Conservation (phyloP, 169 alveolate genomes). For the Ichthyophthirius multifiliis region DNA sequence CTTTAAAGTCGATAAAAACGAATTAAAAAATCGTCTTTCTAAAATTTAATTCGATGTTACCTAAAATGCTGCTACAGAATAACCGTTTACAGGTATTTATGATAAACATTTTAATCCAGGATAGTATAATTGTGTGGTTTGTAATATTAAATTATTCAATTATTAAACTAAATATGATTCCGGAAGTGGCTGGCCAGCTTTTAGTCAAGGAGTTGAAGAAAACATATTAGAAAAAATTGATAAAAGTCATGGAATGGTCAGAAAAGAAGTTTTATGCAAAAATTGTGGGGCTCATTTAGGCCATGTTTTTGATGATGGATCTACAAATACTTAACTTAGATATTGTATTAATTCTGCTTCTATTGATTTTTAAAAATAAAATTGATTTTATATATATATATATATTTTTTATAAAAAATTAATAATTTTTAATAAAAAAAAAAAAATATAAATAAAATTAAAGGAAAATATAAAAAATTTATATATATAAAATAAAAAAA, state of each 20-base stretch:
- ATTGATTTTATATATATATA: background rate
- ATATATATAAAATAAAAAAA: too few relatives aligned
- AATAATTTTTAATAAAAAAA: too few relatives aligned
- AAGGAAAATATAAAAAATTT: too few relatives aligned
- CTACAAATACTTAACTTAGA: slow-evolving; percentile 50
- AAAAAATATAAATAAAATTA: too few relatives aligned
- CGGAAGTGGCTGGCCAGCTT: slow-evolving; percentile 83
- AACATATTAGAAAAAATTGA: slow-evolving; percentile 28
- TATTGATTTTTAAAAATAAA: slow-evolving; percentile 30
- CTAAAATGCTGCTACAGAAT: slow-evolving; percentile 36
- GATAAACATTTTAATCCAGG: slow-evolving; percentile 46
- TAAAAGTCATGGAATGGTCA: slow-evolving; percentile 48
- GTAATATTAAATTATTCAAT: slow-evolving; percentile 44
- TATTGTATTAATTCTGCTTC: slow-evolving; percentile 74
- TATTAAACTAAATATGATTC: slow-evolving; percentile 52
- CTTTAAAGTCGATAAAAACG: slow-evolving; percentile 12
- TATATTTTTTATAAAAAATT: too few relatives aligned
- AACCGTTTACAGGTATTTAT: slow-evolving; percentile 40
- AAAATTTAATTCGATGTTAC: slow-evolving; percentile 32
- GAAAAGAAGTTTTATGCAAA: slow-evolving; percentile 65
- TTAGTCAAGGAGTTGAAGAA: slow-evolving; percentile 17
- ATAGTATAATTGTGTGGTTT: slow-evolving; percentile 41
- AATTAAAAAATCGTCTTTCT: slow-evolving; percentile 18
- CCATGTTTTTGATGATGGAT: slow-evolving; percentile 68
- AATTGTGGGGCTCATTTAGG: slow-evolving; percentile 75